Evolutionary conservation across 768 basidiomycete species (phyloP).

Genomic region (Nevesoporus exiguus): DNA sequence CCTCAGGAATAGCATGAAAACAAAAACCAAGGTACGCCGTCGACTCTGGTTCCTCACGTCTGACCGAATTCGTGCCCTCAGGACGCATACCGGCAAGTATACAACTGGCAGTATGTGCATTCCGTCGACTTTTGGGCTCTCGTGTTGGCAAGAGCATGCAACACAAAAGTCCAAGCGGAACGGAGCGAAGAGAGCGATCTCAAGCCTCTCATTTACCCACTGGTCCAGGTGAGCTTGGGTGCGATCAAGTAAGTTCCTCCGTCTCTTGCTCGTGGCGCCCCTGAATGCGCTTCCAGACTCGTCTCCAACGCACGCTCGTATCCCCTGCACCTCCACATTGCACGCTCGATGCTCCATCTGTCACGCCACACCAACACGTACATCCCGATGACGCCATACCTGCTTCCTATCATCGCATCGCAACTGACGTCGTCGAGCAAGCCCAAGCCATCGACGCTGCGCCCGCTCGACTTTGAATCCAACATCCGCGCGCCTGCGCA

Average conservation of each 20-base stretch:
- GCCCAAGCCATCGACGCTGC: conserved; percentile 80
- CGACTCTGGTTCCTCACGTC: not conserved
- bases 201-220: conserved; percentile 86
- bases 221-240: conserved; percentile 92
- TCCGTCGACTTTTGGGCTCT: conserved; percentile 95
- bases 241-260: conserved; percentile 71
- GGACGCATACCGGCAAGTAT: conserved; percentile 92
- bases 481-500: conserved; percentile 84
- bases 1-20: conserved; percentile 87
- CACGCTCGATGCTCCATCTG: conserved; percentile 84
- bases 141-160: conserved; percentile 81
- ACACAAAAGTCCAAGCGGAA: conserved; percentile 52
- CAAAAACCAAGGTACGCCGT: conserved; percentile 67
- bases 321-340: conserved; percentile 91
- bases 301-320: conserved; percentile 88
- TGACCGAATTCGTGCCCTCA: conserved; percentile 27
- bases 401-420: conserved; percentile 82
- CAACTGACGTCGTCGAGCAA: conserved; percentile 64
- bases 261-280: not conserved
- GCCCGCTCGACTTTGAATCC: conserved; percentile 85
- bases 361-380: conserved; percentile 80
- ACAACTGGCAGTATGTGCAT: conserved; percentile 99
- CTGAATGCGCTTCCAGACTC: conserved; percentile 50
- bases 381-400: conserved; percentile 81
- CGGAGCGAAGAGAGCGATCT: conserved; percentile 70